A percentile compares a stretch with the other conserved stretches of the same genome.
phyloP scores from a whole-genome alignment of 257 asterid genomes.

The Primulina huaijiensis region DNA sequence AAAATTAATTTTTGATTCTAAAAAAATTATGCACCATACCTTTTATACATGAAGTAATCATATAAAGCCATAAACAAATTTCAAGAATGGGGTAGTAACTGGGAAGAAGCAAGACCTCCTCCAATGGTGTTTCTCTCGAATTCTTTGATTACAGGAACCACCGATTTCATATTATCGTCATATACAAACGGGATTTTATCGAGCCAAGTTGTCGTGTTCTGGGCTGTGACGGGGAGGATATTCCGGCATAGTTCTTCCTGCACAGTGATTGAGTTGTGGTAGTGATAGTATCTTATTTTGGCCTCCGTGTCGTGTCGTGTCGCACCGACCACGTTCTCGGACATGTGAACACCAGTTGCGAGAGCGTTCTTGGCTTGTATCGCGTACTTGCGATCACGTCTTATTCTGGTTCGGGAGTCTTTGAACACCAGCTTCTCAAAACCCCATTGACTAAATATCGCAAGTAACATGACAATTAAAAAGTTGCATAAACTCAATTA shows the following conservation, averaged over 20 bases:
- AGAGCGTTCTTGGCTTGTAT: slow-evolving; percentile 49
- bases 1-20: too few relatives aligned
- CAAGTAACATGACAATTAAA: not conserved
- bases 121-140: slow-evolving; percentile 50
- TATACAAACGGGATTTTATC: slow-evolving; percentile 52
- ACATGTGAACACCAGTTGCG: slow-evolving; percentile 65
- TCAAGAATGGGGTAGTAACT: slow-evolving; percentile 16
- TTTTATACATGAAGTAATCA: not conserved
- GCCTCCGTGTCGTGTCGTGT: slow-evolving; percentile 42
- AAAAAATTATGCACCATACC: not conserved
- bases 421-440: slow-evolving; percentile 51
- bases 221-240: slow-evolving; percentile 35
- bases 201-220: slow-evolving; percentile 48
- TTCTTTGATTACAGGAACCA: slow-evolving; percentile 46
- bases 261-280: slow-evolving; percentile 59
- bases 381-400: slow-evolving; percentile 62
- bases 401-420: slow-evolving; percentile 42
- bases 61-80: not conserved
- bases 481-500: too few relatives aligned
- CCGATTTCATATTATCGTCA: slow-evolving; percentile 52
- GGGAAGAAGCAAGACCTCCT: slow-evolving; percentile 17
- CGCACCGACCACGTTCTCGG: slow-evolving; percentile 43
- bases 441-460: slow-evolving; percentile 48
- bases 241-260: slow-evolving; percentile 58
- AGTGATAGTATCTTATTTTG: slow-evolving; percentile 50